Evolutionary conservation across 1,284 basidiomycete species (phyloP).

Genomic region (Hemileia vastatrix): DNA sequence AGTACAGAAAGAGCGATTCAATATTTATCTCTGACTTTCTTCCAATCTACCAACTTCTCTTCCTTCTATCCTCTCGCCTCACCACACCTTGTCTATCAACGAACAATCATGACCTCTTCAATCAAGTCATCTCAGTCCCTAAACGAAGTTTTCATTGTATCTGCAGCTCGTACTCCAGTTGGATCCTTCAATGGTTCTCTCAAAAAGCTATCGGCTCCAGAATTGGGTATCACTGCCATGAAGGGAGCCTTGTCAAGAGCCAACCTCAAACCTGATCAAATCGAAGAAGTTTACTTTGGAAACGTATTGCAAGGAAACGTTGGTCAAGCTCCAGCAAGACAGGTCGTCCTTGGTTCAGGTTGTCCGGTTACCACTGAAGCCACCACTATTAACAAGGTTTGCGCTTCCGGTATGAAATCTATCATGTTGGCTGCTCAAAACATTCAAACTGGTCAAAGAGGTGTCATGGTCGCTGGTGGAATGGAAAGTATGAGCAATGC

Average conservation of each 20-base stretch:
- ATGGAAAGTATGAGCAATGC: constrained; percentile 48
- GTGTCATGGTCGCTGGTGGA: constrained; percentile 46
- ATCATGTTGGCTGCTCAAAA: constrained; percentile 47
- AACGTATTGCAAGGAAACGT: constrained; percentile 52
- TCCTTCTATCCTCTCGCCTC: too few species aligned
- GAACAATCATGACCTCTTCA: too few species aligned
- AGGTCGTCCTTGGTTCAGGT: constrained; percentile 68
- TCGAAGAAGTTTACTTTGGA: constrained; percentile 94
- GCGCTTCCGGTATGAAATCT: constrained; percentile 48
- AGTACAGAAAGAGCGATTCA: too few species aligned
- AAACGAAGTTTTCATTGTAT: constrained; percentile 77
- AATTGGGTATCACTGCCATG: constrained; percentile 78
- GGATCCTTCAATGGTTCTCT: constrained; percentile 84
- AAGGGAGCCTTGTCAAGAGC: constrained; percentile 77
- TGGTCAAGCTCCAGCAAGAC: constrained; percentile 47
- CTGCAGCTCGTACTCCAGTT: constrained; percentile 85
- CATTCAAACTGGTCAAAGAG: constrained; percentile 46
- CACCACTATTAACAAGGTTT: constrained; percentile 80
- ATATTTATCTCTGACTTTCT: too few species aligned
- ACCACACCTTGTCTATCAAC: too few species aligned
- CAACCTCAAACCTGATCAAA: constrained; percentile 64
- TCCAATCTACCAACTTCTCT: too few species aligned
- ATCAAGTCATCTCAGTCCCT: constrained; percentile 5
- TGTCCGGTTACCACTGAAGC: constrained; percentile 76
- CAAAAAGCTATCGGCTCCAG: constrained; percentile 76